Base-by-base conservation (phyloP, 768 basidiomycete genomes). In the Peribolospora kevripleyi region DNA sequence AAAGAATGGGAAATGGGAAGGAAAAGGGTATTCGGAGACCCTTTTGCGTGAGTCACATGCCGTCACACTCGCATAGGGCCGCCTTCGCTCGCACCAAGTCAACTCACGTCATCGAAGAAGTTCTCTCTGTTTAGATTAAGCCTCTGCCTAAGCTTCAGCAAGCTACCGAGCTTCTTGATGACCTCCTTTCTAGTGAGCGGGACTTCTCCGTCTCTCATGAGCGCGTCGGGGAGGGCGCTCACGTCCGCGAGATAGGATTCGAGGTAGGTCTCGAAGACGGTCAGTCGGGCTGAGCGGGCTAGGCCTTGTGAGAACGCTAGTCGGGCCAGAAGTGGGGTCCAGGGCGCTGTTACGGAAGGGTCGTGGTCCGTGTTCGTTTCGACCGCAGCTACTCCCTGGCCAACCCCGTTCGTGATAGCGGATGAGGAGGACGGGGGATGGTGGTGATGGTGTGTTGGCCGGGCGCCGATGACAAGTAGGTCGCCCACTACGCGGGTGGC, bases 61-160 rank as follows among this genome's bases (percentile, higher is more conserved):
- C 25, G 25, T 25, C 25, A 25, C 25, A 1, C 25, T 25, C 25
- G 25, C 25, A 1, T 25, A 25, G 25, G 25, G 25, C 25, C 25
- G 25, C 25, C 25, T 25, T 25, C 25, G 25, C 25, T 25, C 25
- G 25, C 25, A 25, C 25, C 25, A 25, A 25, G 25, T 25, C 25
- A 25, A 14, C 46, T 14, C 46, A 46, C 46, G 10, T 14, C 78
- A 62, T 90, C 87, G 50, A 79, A 78, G 62, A 87, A 84, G 62
- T 86, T 90, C 64, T 86, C 82, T 48, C 81, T 72, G 62, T 83
- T 86, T 53, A 95, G 75, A 62, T 93, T 95, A 39, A 93, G 71
- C 36, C 84, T 80, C 69, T 95, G 91, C 48, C 91, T 74, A 66
- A 95, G 84, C 62, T 80, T 81, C 75, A 95, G 80, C 54, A 97